Conservation (phyloP, 345 rosid species). For the Isatis tinctoria region DNA sequence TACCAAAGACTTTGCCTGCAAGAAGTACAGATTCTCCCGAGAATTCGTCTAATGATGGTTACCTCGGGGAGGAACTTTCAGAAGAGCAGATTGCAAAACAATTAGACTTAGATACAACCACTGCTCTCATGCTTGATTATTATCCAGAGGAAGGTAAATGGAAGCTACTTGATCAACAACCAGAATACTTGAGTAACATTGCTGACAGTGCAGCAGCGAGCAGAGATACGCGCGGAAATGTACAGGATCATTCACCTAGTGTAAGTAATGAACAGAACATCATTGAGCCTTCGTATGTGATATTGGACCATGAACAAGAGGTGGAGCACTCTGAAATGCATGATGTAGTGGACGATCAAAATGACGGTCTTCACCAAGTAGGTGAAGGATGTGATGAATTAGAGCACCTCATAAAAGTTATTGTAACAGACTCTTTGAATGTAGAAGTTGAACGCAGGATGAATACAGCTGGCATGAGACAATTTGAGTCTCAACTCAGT, state of each 20-base stretch:
- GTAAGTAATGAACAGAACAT: constrained; percentile 33
- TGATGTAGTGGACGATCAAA: constrained; percentile 23
- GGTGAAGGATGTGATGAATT: constrained; percentile 40
- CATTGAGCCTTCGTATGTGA: constrained; percentile 67
- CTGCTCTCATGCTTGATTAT: constrained; percentile 79
- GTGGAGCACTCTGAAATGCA: constrained; percentile 38
- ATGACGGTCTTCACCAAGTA: constrained; percentile 28
- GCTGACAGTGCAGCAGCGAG: constrained; percentile 27
- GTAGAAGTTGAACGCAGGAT: constrained; percentile 71
- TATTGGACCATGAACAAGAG: constrained; percentile 52
- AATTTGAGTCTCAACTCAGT: constrained; percentile 50
- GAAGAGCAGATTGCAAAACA: constrained; percentile 46
- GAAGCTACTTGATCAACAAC: constrained; percentile 82
- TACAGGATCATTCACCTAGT: constrained; percentile 27
- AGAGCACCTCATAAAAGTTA: constrained; percentile 50
- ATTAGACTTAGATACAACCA: constrained; percentile 64
- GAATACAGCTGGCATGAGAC: constrained; percentile 52
- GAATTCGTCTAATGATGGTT: constrained; percentile 38
- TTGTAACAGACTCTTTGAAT: constrained; percentile 59
- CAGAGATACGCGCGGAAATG: constrained; percentile 25
- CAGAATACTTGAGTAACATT: constrained; percentile 39
- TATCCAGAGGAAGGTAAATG: constrained; percentile 89
- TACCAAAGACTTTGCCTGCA: constrained; percentile 38
- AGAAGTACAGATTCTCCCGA: constrained; percentile 31
- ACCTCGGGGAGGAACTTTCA: constrained; percentile 37